A percentile compares a stretch with the other conserved stretches of the same genome.
phyloP scores from a whole-genome alignment of 495 filamentous ascomycete genomes.

The Penicillium paxilli region DNA sequence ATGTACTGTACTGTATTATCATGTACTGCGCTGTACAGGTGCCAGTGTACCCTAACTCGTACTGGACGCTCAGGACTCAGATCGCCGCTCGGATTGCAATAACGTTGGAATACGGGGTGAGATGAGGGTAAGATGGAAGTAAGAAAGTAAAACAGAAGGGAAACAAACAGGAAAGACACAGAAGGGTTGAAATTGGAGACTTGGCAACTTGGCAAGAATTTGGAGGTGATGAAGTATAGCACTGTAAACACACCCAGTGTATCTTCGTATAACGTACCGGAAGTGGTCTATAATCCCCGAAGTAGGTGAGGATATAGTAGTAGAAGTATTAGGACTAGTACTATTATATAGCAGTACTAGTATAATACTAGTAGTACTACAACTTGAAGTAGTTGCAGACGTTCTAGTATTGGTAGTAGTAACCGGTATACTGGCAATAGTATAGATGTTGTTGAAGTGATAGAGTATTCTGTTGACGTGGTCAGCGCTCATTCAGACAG shows the following conservation, averaged over 20 bases:
- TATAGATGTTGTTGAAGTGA: no score
- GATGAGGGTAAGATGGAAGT: neutral
- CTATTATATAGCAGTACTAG: neutral
- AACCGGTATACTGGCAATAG: no score
- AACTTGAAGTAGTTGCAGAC: no score
- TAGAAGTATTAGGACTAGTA: neutral
- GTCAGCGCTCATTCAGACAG: no score
- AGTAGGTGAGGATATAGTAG: neutral
- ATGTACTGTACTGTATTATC: no score
- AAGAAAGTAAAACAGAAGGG: neutral
- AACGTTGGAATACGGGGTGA: neutral
- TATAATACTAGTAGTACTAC: neutral
- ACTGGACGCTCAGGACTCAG: neutral
- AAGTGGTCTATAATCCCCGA: neutral
- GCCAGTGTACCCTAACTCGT: neutral
- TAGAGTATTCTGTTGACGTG: no score
- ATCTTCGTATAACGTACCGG: neutral
- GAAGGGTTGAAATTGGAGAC: no score
- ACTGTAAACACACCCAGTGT: no score
- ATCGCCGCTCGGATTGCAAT: neutral
- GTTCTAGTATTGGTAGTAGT: no score
- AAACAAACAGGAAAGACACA: neutral
- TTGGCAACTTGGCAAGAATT: no score
- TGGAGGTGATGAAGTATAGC: no score
- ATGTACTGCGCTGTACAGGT: no score